A percentile compares a stretch with the other conserved stretches of the same genome.
Evolutionary conservation across 2,329 filamentous ascomycete genomes (phyloP).

Genomic region (Hymenoscyphus occultus): DNA sequence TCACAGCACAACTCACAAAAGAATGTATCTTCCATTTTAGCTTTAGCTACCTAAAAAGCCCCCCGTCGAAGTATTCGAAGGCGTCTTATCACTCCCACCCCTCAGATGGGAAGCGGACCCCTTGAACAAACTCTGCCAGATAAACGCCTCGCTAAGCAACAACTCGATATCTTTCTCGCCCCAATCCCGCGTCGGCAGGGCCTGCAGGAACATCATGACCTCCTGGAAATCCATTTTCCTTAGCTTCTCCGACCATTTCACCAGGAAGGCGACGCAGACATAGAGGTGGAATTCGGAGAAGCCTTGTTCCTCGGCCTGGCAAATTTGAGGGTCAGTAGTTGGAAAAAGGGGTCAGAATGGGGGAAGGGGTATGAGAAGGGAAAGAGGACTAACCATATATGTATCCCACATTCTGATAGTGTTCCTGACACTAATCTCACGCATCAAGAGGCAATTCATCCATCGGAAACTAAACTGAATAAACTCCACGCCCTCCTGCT

Average conservation of each 20-base stretch:
- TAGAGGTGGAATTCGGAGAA: constrained; percentile 99
- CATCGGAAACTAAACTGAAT: constrained; percentile 99
- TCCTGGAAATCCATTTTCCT: constrained; percentile 98
- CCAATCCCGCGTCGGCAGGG: constrained; percentile 88
- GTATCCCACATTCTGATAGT: constrained; percentile 99
- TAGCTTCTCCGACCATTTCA: constrained; percentile 96
- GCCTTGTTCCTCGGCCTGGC: constrained; percentile 91
- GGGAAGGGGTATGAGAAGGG: too few relatives aligned
- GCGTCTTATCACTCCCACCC: constrained; percentile 41
- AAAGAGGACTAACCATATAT: constrained; percentile 69
- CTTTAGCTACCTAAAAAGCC: constrained; percentile 11
- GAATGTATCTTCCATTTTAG: background rate
- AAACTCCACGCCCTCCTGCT: constrained; percentile 90
- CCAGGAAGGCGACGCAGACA: constrained; percentile 94
- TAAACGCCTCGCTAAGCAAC: constrained; percentile 91
- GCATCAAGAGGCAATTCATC: constrained; percentile 99
- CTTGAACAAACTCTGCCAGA: constrained; percentile 97
- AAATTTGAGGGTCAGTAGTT: background rate
- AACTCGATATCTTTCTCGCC: constrained; percentile 98
- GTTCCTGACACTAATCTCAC: constrained; percentile 93
- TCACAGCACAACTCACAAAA: too few relatives aligned
- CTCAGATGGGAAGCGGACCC: constrained; percentile 87
- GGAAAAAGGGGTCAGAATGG: too few relatives aligned
- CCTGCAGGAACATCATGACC: constrained; percentile 99
- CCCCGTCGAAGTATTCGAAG: constrained; percentile 27